Evolutionary conservation across 345 rosid species (phyloP).

Genomic region (Camelina laxa): DNA sequence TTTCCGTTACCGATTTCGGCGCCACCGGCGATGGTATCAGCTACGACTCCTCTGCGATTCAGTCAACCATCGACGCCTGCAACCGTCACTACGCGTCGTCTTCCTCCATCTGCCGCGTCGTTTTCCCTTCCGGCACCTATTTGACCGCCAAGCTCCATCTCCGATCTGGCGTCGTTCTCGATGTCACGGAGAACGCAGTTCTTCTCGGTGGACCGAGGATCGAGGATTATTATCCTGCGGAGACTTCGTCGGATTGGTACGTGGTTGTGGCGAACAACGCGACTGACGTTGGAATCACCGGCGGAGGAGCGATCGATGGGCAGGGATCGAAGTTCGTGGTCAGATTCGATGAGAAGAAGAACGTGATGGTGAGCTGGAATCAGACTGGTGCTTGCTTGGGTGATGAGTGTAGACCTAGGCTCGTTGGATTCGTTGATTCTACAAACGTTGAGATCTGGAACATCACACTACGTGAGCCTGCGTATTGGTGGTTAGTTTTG

Average conservation of each 20-base stretch:
- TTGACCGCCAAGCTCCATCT: constrained; percentile 78
- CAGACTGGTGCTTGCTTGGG: constrained; percentile 79
- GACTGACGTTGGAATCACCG: constrained; percentile 80
- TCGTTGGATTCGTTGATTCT: constrained; percentile 78
- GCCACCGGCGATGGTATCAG: constrained; percentile 76
- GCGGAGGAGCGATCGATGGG: constrained; percentile 87
- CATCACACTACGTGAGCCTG: constrained; percentile 67
- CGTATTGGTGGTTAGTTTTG: constrained; percentile 90
- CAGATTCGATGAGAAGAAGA: constrained; percentile 68
- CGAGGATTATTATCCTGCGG: constrained; percentile 71
- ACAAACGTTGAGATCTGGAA: constrained; percentile 71
- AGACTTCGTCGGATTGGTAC: constrained; percentile 62
- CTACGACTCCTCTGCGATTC: constrained; percentile 82
- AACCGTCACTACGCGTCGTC: constrained; percentile 40
- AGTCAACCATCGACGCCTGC: constrained; percentile 75
- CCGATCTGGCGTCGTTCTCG: constrained; percentile 63
- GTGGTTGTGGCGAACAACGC: constrained; percentile 81
- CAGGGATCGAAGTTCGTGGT: constrained; percentile 77
- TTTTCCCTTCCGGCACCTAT: constrained; percentile 75
- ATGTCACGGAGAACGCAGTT: constrained; percentile 66
- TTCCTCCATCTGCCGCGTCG: constrained; percentile 60
- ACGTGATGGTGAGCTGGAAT: constrained; percentile 98
- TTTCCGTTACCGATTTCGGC: constrained; percentile 74
- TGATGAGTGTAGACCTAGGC: constrained; percentile 84
- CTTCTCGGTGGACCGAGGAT: constrained; percentile 70